Base-by-base conservation (phyloP, 306 rosid species). In the Erythrophleum fordii region DNA sequence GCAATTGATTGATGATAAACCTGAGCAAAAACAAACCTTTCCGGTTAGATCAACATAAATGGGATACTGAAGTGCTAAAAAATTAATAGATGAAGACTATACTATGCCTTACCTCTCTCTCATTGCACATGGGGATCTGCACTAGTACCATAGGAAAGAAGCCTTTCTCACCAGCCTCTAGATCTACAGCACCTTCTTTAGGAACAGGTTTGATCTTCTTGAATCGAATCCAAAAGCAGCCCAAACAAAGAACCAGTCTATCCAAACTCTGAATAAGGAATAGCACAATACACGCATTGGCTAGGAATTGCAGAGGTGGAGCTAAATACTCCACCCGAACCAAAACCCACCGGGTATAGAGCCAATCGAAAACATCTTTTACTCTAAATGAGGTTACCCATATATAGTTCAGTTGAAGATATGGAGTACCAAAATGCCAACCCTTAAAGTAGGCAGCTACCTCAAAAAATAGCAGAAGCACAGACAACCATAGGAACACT, bases 51-150 rank as follows among this genome's bases (percentile, higher is more conserved):
- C 29, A 80, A 73, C 79, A 55, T 39, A 64, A 77, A 65, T 3
- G 13, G 8, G 69, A 31, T 5, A 26, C 66, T 28, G 10, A 13
- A 59, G 37, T 6, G 3, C 25, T 28, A 6, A 58, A 62, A 29
- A 59, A 3, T 13, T 13, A 28, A 0, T 18, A 14, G 11, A 48
- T 11, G 5, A 25, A 29, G 59, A 31, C n/a, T 45, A 31, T 28
- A 34, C 13, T 39, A 37, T 66, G 29, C n/a, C 37, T 76, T 85
- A 92, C 98, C 94, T 94, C 97, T 70, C 59, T 94, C 80, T 94
- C 98, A 74, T 93, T 93, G 82, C 98, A 93, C 99, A 93, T 95
- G 80, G 99, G 99, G 90, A 95, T 95, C 92, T 94, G 98, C 34
- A 94, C 93, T 49, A 94, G 91, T 37, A 94, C 97, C 97, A 89